Evolutionary conservation across 2,329 filamentous ascomycete genomes (phyloP).

Genomic region (Zasmidium cellare): DNA sequence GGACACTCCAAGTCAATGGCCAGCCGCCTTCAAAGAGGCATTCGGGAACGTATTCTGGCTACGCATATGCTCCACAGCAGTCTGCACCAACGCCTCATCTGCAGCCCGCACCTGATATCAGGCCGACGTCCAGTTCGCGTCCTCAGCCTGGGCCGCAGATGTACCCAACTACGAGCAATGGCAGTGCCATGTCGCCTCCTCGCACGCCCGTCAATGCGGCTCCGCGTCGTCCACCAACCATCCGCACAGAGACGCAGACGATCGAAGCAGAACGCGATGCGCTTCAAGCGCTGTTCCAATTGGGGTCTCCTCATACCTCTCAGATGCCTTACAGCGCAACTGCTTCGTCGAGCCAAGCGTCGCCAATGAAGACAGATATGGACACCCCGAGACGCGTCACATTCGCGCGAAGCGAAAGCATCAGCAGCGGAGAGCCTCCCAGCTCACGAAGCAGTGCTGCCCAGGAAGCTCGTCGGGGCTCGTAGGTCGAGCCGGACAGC

Average conservation of each 20-base stretch:
- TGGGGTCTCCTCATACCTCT: conserved; percentile 56
- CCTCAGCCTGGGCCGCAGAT: conserved; percentile 5
- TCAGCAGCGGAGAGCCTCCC: conserved; percentile 9
- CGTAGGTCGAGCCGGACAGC: neutral
- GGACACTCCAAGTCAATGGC: conserved; percentile 14
- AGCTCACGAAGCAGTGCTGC: neutral
- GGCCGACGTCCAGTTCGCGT: conserved; percentile 21
- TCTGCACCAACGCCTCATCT: conserved; percentile 14
- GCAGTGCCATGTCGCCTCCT: conserved; percentile 32
- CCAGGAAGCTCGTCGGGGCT: neutral
- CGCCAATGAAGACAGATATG: conserved; percentile 25
- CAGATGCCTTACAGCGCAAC: conserved; percentile 38
- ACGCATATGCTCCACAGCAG: conserved; percentile 15
- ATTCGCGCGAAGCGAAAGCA: conserved; percentile 31
- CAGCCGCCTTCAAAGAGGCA: conserved; percentile 33
- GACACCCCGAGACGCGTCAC: conserved; percentile 27
- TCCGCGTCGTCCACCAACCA: conserved; percentile 44
- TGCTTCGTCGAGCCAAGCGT: conserved; percentile 21
- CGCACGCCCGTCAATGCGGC: conserved; percentile 34
- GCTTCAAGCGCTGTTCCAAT: conserved; percentile 75
- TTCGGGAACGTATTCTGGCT: conserved; percentile 29
- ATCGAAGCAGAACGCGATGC: conserved; percentile 74
- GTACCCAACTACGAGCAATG: conserved; percentile 5
- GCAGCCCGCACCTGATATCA: conserved; percentile 34
- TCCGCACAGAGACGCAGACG: conserved; percentile 69